Conservation (phyloP, 2,329 filamentous ascomycete species). For the Knufia fluminis region DNA sequence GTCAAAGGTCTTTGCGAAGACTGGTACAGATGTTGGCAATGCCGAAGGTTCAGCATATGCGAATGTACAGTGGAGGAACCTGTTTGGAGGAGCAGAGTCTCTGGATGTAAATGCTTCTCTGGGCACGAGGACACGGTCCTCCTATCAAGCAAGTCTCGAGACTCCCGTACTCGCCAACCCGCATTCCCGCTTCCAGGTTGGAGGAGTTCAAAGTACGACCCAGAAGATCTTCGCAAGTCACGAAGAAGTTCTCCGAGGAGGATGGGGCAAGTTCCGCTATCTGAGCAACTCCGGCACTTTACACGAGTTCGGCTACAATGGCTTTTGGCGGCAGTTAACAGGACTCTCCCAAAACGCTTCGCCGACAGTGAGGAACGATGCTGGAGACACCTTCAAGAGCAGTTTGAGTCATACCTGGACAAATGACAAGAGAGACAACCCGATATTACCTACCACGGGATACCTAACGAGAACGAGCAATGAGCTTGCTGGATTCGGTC, state of each 20-base stretch:
- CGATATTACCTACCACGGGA: conserved; percentile 72
- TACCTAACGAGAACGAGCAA: conserved; percentile 69
- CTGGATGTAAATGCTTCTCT: conserved; percentile 78
- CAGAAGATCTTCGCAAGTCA: conserved; percentile 91
- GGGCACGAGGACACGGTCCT: conserved; percentile 81
- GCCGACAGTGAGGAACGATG: conserved; percentile 70
- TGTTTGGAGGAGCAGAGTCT: conserved; percentile 89
- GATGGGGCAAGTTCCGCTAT: conserved; percentile 68
- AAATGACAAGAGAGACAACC: conserved; percentile 71
- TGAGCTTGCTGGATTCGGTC: conserved; percentile 80
- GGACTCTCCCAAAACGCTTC: conserved; percentile 66
- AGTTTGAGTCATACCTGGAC: conserved; percentile 73
- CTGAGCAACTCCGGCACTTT: conserved; percentile 53
- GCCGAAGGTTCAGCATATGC: conserved; percentile 89
- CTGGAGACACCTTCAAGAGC: conserved; percentile 85
- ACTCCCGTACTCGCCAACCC: conserved; percentile 78
- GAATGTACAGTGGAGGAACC: conserved; percentile 77
- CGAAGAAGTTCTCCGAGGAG: conserved; percentile 77
- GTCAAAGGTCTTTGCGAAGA: conserved; percentile 77
- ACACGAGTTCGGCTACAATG: conserved; percentile 72
- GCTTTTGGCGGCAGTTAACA: conserved; percentile 82
- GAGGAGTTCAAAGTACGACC: conserved; percentile 72
- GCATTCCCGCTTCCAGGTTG: conserved; percentile 66
- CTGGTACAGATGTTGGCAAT: conserved; percentile 88
- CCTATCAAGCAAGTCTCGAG: conserved; percentile 79